Conservation (phyloP, 1,284 basidiomycete species). For the Trichosporon asahii region DNA sequence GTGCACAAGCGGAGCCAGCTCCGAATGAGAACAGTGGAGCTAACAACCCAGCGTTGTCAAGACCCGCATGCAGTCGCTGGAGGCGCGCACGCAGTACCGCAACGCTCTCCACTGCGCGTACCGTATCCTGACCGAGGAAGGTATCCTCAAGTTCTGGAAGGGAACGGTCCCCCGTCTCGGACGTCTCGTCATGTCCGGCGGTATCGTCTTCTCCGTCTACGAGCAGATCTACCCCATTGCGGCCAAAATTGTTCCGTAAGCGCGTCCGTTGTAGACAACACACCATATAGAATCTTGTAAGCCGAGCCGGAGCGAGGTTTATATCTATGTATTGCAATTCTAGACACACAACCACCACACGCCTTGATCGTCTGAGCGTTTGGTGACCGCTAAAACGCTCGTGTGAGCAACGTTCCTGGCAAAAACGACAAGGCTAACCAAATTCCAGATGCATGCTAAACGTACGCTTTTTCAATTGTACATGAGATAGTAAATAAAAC, state of each 20-base stretch:
- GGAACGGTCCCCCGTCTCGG: conserved; percentile 86
- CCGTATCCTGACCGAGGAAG: conserved; percentile 85
- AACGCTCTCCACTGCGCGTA: conserved; percentile 94
- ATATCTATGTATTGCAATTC: background rate
- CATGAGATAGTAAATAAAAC: background rate
- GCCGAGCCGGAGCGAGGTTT: background rate
- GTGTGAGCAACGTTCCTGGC: background rate
- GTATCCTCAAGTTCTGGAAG: conserved; percentile 84
- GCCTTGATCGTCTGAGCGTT: no score
- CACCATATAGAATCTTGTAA: background rate
- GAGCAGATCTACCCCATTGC: conserved; percentile 56
- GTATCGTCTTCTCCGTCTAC: conserved; percentile 92
- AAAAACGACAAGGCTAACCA: background rate
- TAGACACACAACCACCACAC: background rate
- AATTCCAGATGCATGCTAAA: conserved; percentile 10
- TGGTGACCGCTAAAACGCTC: background rate
- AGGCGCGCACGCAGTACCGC: conserved; percentile 75
- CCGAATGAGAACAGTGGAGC: background rate
- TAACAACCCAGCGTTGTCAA: conserved; percentile 73
- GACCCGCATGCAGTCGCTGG: conserved; percentile 93
- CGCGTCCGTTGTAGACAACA: background rate
- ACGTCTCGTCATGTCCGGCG: conserved; percentile 81
- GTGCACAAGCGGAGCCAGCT: conserved; percentile 42
- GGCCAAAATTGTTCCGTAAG: conserved; percentile 16
- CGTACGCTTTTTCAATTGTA: conserved; percentile 9